Base-by-base conservation (phyloP, 2,329 filamentous ascomycete genomes). In the Lecanosticta acicola region DNA sequence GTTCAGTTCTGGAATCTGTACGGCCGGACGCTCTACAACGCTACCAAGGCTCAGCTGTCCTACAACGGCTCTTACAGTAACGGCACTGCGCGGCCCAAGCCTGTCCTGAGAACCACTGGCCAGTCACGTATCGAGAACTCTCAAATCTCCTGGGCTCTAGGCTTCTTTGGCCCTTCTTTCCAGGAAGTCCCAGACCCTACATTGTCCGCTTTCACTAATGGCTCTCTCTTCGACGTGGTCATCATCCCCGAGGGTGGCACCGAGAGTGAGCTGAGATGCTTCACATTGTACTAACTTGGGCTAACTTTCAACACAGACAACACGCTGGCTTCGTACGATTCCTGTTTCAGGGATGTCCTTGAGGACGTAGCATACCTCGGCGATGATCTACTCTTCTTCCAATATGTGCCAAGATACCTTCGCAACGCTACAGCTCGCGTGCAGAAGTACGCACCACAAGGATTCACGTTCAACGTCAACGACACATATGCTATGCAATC, bases 61-160 rank as follows among this genome's bases (percentile, higher is more conserved):
- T 80, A 78, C 65, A 70, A 73, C 52, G 59, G 67, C 11, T 66
- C 68, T 2, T 79, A 75, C 65, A 63, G 69, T 51, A 65, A 70
- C 32, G 68, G 71, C 9, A 76, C 72, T 13, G 64, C 66, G 5
- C 66, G 74, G 5, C 65, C 70, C 0, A 75, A 73, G 59, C 70
- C 76, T 0, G 68, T 77, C 0, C 65, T 79, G 38, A 67, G 77
- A 19, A 79, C 76, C 0, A 80, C 77, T 0, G 67, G 68, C 33
- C 76, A 79, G 59, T 70, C 67, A 9, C 69, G 77, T 20, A 80
- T 80, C 35, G 57, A 73, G 47, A 77, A 79, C 59, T 76, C 71
- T n/a, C 64, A 74, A 53, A 73, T 76, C 55, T 72, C 66, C 50
- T 77, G 74, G 74, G 68, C 71, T 1, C 62, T 77, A 2, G 73